Conservation (phyloP, 2,329 filamentous ascomycete genomes). For the Sclerotinia glacialis region DNA sequence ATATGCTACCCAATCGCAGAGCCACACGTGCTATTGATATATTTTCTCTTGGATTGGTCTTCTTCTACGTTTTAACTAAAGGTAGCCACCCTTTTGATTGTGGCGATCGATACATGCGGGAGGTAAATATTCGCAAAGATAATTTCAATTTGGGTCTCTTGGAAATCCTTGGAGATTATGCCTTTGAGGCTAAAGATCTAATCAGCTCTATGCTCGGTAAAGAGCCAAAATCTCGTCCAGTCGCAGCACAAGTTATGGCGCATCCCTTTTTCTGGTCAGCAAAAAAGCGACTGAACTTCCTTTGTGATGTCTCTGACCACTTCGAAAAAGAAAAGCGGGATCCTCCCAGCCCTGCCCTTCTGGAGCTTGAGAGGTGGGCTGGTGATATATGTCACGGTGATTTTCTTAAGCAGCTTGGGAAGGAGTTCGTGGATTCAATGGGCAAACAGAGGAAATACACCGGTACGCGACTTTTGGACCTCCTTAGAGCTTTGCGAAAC, state of each 20-base stretch:
- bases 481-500: slow-evolving; percentile 85
- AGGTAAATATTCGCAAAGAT: slow-evolving; percentile 95
- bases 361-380: slow-evolving; percentile 55
- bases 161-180: slow-evolving; percentile 75
- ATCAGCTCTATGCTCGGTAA: slow-evolving; percentile 73
- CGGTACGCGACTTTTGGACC: slow-evolving; percentile 75
- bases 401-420: slow-evolving; percentile 73
- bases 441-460: slow-evolving; percentile 96
- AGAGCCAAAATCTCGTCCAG: slow-evolving; percentile 59
- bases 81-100: slow-evolving; percentile 92
- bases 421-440: slow-evolving; percentile 81
- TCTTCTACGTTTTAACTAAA: slow-evolving; percentile 95
- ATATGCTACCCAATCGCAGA: slow-evolving; percentile 64
- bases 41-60: slow-evolving; percentile 95
- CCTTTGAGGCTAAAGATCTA: slow-evolving; percentile 82
- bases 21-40: slow-evolving; percentile 97
- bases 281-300: slow-evolving; percentile 83
- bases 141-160: slow-evolving; percentile 70
- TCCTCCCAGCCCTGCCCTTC: slow-evolving; percentile 67
- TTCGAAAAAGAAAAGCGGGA: slow-evolving; percentile 91
- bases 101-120: slow-evolving; percentile 89
- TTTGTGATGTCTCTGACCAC: slow-evolving; percentile 95
- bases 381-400: slow-evolving; percentile 61
- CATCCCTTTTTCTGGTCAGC: slow-evolving; percentile 97
- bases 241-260: slow-evolving; percentile 75